A percentile compares a stretch with the other conserved stretches of the same genome.
phyloP scores from a whole-genome alignment of 2,329 filamentous ascomycete genomes.

The Exophiala phaeomuriformis region DNA sequence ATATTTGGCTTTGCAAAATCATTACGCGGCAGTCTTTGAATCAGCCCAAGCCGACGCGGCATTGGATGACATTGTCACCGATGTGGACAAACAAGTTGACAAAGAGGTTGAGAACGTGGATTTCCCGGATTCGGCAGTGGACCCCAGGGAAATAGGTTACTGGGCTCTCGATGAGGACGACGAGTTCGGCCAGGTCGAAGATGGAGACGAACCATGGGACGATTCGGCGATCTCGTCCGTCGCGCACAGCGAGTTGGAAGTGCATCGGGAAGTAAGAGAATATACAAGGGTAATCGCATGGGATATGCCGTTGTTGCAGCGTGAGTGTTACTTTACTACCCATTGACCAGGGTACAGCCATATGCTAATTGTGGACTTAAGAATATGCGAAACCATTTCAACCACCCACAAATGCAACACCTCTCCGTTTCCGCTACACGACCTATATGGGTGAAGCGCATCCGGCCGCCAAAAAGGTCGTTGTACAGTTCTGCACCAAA shows the following conservation, averaged over 20 bases:
- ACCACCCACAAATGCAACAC: constrained; percentile 56
- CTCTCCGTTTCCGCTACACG: constrained; percentile 92
- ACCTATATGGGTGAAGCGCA: constrained; percentile 92
- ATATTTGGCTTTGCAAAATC: constrained; percentile 23
- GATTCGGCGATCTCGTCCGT: constrained; percentile 78
- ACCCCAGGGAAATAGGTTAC: constrained; percentile 31
- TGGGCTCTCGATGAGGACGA: constrained; percentile 40
- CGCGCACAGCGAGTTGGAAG: constrained; percentile 79
- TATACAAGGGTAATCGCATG: constrained; percentile 82
- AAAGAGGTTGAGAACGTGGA: constrained; percentile 20
- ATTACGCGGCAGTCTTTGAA: constrained; percentile 23
- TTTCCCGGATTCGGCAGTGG: constrained; percentile 13
- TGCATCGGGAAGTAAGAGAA: constrained; percentile 79
- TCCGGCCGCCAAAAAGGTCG: constrained; percentile 86
- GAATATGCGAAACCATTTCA: constrained; percentile 77
- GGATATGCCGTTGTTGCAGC: constrained; percentile 87
- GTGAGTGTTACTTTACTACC: constrained; percentile 48
- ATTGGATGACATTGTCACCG: constrained; percentile 30
- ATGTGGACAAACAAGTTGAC: constrained; percentile 31
- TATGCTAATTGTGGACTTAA: constrained; percentile 33
- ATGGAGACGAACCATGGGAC: constrained; percentile 51
- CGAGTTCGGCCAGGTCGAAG: constrained; percentile 41
- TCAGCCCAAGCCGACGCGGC: constrained; percentile 8
- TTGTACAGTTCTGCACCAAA: constrained; percentile 73
- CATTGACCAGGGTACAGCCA: too few species aligned